Conservation (phyloP, 192 early-diverging fungal species). For the Paraglomus brasilianum region DNA sequence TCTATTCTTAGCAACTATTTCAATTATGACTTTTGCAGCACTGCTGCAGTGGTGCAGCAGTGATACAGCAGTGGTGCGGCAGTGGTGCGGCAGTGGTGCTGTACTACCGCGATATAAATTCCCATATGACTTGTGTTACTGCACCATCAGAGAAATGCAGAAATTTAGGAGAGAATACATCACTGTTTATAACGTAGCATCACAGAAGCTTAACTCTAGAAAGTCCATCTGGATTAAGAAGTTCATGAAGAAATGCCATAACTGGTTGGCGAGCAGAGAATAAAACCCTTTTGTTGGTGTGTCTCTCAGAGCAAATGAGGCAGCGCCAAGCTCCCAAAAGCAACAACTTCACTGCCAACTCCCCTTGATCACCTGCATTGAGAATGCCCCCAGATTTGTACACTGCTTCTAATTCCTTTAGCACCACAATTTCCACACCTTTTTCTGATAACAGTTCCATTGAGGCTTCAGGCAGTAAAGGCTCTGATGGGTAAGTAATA, state of each 20-base stretch:
- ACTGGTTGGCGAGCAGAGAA: constrained; percentile 5
- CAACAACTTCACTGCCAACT: constrained; percentile 7
- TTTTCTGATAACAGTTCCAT: not conserved
- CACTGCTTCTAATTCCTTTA: not conserved
- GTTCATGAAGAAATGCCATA: constrained; percentile 14
- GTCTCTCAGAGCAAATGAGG: not conserved
- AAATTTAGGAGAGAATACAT: too few relatives aligned
- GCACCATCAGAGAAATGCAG: too few relatives aligned
- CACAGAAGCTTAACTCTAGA: not conserved
- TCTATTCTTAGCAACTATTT: too few relatives aligned
- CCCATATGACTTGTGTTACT: too few relatives aligned
- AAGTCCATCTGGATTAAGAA: not conserved
- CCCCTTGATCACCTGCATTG: not conserved
- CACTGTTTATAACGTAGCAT: too few relatives aligned
- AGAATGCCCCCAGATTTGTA: constrained; percentile 5
- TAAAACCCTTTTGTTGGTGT: not conserved
- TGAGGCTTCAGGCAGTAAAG: not conserved
- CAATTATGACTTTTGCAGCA: too few relatives aligned
- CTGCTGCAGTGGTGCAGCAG: too few relatives aligned
- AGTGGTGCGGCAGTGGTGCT: too few relatives aligned
- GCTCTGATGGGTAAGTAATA: constrained; percentile 9
- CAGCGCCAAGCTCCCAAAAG: constrained; percentile 2
- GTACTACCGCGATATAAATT: too few relatives aligned
- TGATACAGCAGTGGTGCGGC: too few relatives aligned
- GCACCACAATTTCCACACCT: not conserved